Evolutionary conservation across 1,284 basidiomycete genomes (phyloP).

Genomic region (Leucoagaricus sp.): DNA sequence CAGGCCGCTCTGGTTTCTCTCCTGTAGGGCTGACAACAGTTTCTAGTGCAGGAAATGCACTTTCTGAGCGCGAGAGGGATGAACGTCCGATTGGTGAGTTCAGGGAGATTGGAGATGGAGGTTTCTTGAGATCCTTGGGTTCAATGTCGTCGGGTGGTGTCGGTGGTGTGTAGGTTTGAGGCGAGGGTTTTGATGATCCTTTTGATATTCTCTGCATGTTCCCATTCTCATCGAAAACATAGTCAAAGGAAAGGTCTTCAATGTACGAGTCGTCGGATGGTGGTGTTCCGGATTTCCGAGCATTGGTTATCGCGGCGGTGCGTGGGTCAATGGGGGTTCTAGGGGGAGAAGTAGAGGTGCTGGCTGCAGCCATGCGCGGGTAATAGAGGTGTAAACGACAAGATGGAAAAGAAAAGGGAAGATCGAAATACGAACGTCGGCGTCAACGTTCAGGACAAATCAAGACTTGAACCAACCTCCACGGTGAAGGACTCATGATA

Average conservation of each 20-base stretch:
- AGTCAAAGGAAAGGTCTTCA: slow-evolving; percentile 73
- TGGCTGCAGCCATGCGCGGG: slow-evolving; percentile 23
- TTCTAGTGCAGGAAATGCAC: slow-evolving; percentile 42
- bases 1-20: slow-evolving; percentile 29
- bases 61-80: slow-evolving; percentile 68
- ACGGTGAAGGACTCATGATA: slow-evolving; percentile 32
- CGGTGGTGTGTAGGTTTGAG: slow-evolving; percentile 42
- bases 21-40: slow-evolving; percentile 22
- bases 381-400: slow-evolving; percentile 7
- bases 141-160: slow-evolving; percentile 28
- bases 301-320: slow-evolving; percentile 10
- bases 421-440: slow-evolving; percentile 25
- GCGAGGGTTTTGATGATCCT: slow-evolving; percentile 43
- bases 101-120: slow-evolving; percentile 32
- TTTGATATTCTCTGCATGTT: slow-evolving; percentile 56
- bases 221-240: slow-evolving; percentile 59
- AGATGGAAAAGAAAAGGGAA: slow-evolving; percentile 25
- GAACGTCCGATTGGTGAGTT: slow-evolving; percentile 43
- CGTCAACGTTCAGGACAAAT: slow-evolving; percentile 15
- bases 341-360: slow-evolving; percentile 33
- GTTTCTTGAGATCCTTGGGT: slow-evolving; percentile 31
- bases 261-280: slow-evolving; percentile 61
- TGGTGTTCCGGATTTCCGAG: slow-evolving; percentile 37
- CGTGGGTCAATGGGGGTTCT: slow-evolving; percentile 35
- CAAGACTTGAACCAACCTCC: slow-evolving; percentile 21